Conservation (phyloP, 208 protist genomes). For the Acanthamoeba castellanii region DNA sequence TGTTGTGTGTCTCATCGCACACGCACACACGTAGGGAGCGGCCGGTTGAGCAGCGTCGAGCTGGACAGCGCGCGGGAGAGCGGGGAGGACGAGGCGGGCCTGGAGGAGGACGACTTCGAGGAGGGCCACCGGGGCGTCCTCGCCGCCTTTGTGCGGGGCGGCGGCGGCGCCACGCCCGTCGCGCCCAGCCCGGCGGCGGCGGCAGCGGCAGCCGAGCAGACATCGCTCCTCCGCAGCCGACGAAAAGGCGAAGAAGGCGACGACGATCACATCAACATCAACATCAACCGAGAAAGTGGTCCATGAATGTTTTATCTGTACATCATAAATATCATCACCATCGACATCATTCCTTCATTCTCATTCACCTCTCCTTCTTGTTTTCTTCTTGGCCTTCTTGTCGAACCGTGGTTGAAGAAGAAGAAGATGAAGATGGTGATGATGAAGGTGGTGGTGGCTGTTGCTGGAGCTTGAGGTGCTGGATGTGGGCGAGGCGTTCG, state of each 20-base stretch:
- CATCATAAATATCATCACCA: neutral
- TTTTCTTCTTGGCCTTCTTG: neutral
- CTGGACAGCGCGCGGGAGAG: neutral
- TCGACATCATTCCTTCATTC: no score
- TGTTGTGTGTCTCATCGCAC: neutral
- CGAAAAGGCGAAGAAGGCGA: neutral
- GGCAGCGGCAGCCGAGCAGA: neutral
- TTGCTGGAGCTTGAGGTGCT: neutral
- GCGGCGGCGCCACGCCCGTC: neutral
- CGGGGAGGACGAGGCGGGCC: neutral
- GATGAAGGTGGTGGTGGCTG: neutral
- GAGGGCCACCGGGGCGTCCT: neutral
- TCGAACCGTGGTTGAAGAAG: neutral
- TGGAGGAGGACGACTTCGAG: conserved; percentile 15
- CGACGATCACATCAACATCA: neutral
- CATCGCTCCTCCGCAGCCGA: neutral
- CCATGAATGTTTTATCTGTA: neutral
- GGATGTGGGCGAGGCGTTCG: conserved; percentile 65
- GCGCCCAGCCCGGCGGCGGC: neutral
- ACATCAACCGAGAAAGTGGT: neutral
- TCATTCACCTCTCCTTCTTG: neutral
- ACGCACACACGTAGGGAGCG: neutral
- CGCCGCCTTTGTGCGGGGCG: neutral
- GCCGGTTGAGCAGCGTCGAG: neutral
- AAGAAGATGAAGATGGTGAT: neutral